phyloP scores from a whole-genome alignment of 148 eudicot species.

The Dianthus caryophyllus region DNA sequence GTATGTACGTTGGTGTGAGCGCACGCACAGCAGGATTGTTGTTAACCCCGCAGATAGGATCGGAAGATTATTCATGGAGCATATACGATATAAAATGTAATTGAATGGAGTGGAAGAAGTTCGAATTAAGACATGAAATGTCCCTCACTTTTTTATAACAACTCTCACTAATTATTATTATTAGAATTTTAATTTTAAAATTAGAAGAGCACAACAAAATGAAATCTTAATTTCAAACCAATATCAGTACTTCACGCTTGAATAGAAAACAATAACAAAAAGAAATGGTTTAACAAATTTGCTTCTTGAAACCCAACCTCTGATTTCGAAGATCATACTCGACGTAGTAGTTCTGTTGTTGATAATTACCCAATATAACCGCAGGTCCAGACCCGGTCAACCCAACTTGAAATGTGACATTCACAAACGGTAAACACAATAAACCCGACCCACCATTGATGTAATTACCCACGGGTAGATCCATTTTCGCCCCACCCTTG shows the following conservation, averaged over 20 bases:
- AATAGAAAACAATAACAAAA: not conserved
- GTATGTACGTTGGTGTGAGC: no score
- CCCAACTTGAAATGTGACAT: conserved; percentile 4
- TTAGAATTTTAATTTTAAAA: no score
- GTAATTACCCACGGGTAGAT: conserved; percentile 44
- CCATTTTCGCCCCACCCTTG: conserved; percentile 56
- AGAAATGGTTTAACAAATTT: conserved; percentile 18
- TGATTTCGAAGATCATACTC: conserved; percentile 61
- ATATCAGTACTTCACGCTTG: not conserved
- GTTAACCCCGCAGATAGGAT: no score
- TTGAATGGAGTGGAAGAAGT: no score
- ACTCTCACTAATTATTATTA: no score
- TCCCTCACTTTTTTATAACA: no score
- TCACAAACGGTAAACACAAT: conserved; percentile 52
- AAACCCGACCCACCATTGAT: conserved; percentile 25
- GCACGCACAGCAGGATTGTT: no score
- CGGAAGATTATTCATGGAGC: no score
- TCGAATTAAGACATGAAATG: no score
- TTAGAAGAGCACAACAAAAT: not conserved
- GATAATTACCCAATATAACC: conserved; percentile 62
- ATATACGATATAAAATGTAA: no score
- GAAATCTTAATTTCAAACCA: not conserved
- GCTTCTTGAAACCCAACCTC: conserved; percentile 19
- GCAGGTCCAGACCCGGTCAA: conserved; percentile 35
- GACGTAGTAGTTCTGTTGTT: conserved; percentile 56